Evolutionary conservation across 768 basidiomycete genomes (phyloP).

Genomic region (Coprinopsis cinerea): DNA sequence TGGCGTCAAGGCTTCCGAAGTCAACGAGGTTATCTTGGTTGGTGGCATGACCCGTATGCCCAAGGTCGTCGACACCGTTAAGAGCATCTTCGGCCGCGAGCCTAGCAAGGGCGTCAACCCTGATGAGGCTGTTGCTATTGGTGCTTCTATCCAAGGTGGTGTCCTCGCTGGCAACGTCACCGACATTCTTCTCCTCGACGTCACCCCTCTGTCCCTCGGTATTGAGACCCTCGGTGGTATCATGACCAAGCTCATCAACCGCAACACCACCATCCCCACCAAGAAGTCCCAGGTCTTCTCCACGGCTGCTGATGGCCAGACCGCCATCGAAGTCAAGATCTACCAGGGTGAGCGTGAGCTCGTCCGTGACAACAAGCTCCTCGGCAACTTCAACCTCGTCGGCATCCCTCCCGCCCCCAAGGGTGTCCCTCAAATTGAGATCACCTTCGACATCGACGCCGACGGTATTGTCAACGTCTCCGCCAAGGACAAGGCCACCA

Average conservation of each 20-base stretch:
- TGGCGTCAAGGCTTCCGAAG: constrained; percentile 85
- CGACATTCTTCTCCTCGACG: constrained; percentile 90
- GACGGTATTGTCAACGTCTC: constrained; percentile 97
- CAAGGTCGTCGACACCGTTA: constrained; percentile 89
- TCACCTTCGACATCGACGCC: constrained; percentile 96
- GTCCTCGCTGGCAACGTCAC: constrained; percentile 95
- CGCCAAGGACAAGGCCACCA: constrained; percentile 91
- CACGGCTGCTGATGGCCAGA: constrained; percentile 97
- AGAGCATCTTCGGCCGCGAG: constrained; percentile 89
- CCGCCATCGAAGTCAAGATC: constrained; percentile 99
- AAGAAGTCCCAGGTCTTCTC: constrained; percentile 99
- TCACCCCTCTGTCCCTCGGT: constrained; percentile 94
- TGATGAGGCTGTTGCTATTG: constrained; percentile 98
- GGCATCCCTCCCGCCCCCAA: constrained; percentile 89
- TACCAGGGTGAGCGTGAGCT: constrained; percentile 99
- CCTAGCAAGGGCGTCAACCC: constrained; percentile 99
- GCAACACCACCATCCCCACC: constrained; percentile 99
- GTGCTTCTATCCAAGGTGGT: constrained; percentile 97
- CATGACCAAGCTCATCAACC: constrained; percentile 97
- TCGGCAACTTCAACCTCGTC: constrained; percentile 99
- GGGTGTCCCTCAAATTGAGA: constrained; percentile 81
- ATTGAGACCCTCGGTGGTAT: constrained; percentile 98
- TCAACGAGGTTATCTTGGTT: constrained; percentile 96
- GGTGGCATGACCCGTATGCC: constrained; percentile 99
- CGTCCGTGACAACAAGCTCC: constrained; percentile 95